Evolutionary conservation across 495 filamentous ascomycete species (phyloP), one percentile per base, ranked within the genome.

Genomic region (Cercophora newfieldiana): DNA sequence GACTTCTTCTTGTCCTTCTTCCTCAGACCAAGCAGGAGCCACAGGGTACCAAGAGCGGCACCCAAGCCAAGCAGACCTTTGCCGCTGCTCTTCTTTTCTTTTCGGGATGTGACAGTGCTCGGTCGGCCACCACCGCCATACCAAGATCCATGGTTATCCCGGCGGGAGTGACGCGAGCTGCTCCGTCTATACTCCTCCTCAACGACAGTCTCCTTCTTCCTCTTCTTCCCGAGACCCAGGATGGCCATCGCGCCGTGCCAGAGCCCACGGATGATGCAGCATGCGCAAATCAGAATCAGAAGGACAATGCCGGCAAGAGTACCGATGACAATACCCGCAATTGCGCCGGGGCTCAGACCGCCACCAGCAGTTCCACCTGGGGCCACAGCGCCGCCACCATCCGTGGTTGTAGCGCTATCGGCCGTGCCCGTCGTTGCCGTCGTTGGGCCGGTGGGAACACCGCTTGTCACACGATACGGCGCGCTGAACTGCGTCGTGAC

Each of bases 311-410:
- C 93, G n/a, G 85, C 86, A 68, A 97, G 85, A 5, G 88, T 87
- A 68, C 93, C 93, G 56, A 97, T 90, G 66, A 97, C 93, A 68
- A 97, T 97, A 50, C 93, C 93, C n/a, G 93, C 93, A 70, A 97
- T 97, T 25, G 93, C 93, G 64, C 93, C 93, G 57, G 85, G 87
- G 72, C 89, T 92, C 54, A 97, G 81, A 58, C 83, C 80, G 64
- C 82, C 37, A 28, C 59, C 59, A 49, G 24, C 59, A 72, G 81
- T 56, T 57, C 26, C 54, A 61, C 67, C 63, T 61, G 69, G 59
- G 21, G 77, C 80, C 14, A 63, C 69, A n/a, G n/a, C n/a, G n/a
- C n/a, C n/a, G 3, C 54, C 68, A n/a, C 68, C 69, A n/a, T 81
- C 61, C 54, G 78, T 75, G 71, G 85, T 77, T 75, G 80, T 77